These are phyloP conservation scores for Suillus subalutaceus DNA, from an alignment of 768 basidiomycete genomes.

Conservation along the genomic window DNA sequence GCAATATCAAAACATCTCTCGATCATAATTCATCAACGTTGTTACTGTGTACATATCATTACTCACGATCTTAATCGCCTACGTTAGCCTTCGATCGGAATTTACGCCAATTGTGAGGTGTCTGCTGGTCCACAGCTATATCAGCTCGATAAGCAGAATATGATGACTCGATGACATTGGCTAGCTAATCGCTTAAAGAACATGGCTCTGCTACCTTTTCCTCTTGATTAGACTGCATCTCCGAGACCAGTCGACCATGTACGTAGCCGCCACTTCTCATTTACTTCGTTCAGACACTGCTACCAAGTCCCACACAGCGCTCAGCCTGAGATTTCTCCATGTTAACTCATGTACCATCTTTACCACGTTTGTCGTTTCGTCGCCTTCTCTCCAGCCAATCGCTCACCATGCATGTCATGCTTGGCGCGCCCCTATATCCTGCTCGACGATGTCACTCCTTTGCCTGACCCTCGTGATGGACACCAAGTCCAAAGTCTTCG, in stretches of 20 bases:
- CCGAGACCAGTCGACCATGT: neutral
- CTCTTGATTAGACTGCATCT: neutral
- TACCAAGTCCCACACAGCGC: neutral
- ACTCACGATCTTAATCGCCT: constrained; percentile 2
- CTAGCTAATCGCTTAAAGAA: neutral
- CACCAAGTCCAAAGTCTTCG: neutral
- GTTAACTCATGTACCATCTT: neutral
- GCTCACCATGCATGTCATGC: neutral
- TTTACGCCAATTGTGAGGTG: neutral
- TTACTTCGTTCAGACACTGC: neutral
- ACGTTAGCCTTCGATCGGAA: neutral
- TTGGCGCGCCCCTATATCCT: neutral
- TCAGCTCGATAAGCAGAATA: neutral
- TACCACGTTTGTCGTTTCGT: neutral
- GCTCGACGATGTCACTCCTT: neutral
- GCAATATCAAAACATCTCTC: constrained; percentile 81
- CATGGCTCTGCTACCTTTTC: too few relatives aligned
- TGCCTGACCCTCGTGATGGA: neutral
- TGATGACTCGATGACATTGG: neutral
- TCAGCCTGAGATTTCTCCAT: neutral
- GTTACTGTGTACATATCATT: constrained; percentile 2
- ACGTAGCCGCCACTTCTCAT: neutral
- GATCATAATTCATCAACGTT: constrained; percentile 50
- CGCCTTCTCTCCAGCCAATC: neutral
- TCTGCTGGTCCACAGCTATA: neutral